These are phyloP conservation scores for Geranium incanum DNA, from an alignment of 441 rosid genomes.

Conservation along the genomic window DNA sequence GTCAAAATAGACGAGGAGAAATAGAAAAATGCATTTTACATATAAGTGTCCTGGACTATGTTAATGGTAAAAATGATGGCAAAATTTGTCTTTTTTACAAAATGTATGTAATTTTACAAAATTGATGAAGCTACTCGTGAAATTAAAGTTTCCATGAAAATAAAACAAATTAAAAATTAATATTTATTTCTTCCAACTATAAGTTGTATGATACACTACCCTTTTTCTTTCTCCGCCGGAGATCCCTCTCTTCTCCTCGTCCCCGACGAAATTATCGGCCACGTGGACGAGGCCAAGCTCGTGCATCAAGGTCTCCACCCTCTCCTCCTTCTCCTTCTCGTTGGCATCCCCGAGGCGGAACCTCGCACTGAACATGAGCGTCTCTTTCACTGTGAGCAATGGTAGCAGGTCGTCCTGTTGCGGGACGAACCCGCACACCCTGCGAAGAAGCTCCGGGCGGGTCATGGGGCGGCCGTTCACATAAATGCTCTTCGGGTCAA, in stretches of 20 bases:
- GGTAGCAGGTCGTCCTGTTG: slow-evolving; percentile 58
- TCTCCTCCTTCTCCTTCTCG: slow-evolving; percentile 32
- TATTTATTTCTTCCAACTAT: no score
- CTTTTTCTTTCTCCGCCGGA: slow-evolving; percentile 60
- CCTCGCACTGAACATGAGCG: slow-evolving; percentile 52
- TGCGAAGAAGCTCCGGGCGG: slow-evolving; percentile 39
- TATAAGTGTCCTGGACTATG: no score
- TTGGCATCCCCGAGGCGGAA: slow-evolving; percentile 42
- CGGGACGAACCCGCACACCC: slow-evolving; percentile 53
- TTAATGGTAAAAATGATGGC: no score
- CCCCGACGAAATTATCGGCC: slow-evolving; percentile 48
- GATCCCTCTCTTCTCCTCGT: slow-evolving; percentile 59
- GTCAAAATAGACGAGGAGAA: no score
- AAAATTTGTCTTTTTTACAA: no score
- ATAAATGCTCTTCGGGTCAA: slow-evolving; percentile 36
- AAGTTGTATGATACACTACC: slow-evolving; percentile 17
- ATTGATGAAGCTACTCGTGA: no score
- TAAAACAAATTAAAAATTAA: no score
- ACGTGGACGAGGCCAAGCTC: slow-evolving; percentile 52
- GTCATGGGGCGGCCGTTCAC: slow-evolving; percentile 29
- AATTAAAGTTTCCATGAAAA: no score
- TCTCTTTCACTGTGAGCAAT: slow-evolving; percentile 55
- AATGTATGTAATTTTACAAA: no score
- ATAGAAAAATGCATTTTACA: no score
- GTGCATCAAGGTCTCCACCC: slow-evolving; percentile 42